Conservation (phyloP, 257 asterid species). For the Capsicum baccatum region DNA sequence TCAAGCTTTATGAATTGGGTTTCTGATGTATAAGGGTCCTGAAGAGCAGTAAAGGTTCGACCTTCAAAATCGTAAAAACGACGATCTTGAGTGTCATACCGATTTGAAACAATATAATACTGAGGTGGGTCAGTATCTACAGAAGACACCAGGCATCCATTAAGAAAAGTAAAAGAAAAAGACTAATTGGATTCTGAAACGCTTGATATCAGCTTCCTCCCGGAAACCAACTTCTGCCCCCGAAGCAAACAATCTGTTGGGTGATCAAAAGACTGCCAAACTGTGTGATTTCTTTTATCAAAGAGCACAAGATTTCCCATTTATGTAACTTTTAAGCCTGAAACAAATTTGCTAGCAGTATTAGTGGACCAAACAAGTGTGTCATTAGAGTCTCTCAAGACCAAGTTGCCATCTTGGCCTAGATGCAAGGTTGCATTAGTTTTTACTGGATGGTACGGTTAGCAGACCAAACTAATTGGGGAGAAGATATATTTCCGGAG, state of each 20-base stretch:
- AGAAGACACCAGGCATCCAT: not conserved
- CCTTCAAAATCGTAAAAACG: not conserved
- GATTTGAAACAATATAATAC: not conserved
- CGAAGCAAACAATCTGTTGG: slow-evolving; percentile 33
- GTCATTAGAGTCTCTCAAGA: slow-evolving; percentile 36
- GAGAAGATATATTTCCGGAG: not conserved
- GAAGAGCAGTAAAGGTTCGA: not conserved
- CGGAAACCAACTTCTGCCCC: not conserved
- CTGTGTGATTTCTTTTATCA: slow-evolving; percentile 13
- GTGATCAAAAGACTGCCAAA: slow-evolving; percentile 42
- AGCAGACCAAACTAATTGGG: slow-evolving; percentile 35
- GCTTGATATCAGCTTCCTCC: slow-evolving; percentile 5
- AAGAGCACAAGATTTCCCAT: slow-evolving; percentile 34
- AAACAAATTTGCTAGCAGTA: slow-evolving; percentile 31
- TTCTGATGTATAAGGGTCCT: not conserved
- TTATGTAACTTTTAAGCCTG: slow-evolving; percentile 8
- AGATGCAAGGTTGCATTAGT: slow-evolving; percentile 36
- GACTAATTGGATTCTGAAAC: not conserved
- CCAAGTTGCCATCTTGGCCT: slow-evolving; percentile 34
- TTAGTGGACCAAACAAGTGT: slow-evolving; percentile 36
- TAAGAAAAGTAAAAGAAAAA: slow-evolving; percentile 14
- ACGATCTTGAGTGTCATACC: not conserved
- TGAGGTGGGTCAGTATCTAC: slow-evolving; percentile 4
- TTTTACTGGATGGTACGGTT: slow-evolving; percentile 36
- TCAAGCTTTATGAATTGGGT: not conserved